Base-by-base conservation (phyloP, 352 stramenopile species). In the Phytophthora sansomeana region DNA sequence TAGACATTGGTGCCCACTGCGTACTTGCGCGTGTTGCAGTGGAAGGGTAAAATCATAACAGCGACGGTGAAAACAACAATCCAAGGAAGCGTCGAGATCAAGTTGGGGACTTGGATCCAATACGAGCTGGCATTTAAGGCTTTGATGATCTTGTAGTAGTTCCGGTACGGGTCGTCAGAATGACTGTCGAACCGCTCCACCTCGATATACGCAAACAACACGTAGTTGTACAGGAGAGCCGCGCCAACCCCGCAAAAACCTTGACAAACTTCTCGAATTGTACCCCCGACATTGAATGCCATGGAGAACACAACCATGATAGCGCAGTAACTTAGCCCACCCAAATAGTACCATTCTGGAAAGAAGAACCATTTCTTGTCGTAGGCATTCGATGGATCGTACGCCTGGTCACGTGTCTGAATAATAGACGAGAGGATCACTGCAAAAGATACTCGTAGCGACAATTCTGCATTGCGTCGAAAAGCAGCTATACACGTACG, bases 231-330 rank as follows among this genome's bases (percentile, higher is more conserved):
- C 13, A 91, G 21, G 11, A 91, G 67, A 47, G 83, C 83, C 26
- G 85, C 63, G 28, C 80, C 80, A 16, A 90, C 80, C 16, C 84
- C 84, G 29, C 74, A 82, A 62, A 92, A 81, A 11, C 81, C 75
- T 66, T 92, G 84, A 48, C 74, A 92, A 17, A 90, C 73, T 49
- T 90, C 73, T 39, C 72, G 78, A 28, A 90, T 75, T 17, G 81
- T 92, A 8, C 71, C 79, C 57, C 84, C 84, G 24, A 90, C 72
- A 53, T 87, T 92, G 48, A 80, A 83, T n/a, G 76, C 71, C 38
- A 83, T 78, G 17, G 81, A 87, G 51, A 92, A 92, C 9, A 92
- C 85, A 16, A 89, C 81, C 42, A 83, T 83, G 19, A 87, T 79
- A 1, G 84, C 81, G 38, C 83, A 89, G 71, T 93, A 93, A 49